Evolutionary conservation across 805 yeast genomes (phyloP).

Genomic region (Diddensiella santjacobensis): DNA sequence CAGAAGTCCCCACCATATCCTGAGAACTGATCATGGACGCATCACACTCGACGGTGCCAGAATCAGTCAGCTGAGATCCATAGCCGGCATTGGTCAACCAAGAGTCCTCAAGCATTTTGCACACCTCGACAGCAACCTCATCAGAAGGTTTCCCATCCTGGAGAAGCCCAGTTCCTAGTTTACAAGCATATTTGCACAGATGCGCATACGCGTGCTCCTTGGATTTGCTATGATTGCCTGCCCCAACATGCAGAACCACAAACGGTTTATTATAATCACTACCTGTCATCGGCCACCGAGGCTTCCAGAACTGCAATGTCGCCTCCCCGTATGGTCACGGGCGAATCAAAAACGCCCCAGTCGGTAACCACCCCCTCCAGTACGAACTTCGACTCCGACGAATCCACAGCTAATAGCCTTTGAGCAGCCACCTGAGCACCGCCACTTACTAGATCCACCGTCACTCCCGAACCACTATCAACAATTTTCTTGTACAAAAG

Average conservation of each 20-base stretch:
- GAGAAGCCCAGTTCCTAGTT: constrained; percentile 24
- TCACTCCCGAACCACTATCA: not conserved
- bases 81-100: constrained; percentile 38
- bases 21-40: constrained; percentile 34
- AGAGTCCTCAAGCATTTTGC: constrained; percentile 34
- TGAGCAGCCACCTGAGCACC: constrained; percentile 13
- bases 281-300: not conserved
- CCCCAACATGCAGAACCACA: constrained; percentile 33
- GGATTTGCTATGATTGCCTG: constrained; percentile 29
- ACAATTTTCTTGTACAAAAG: constrained; percentile 12
- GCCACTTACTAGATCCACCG: constrained; percentile 10
- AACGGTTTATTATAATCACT: constrained; percentile 13
- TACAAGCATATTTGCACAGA: constrained; percentile 21
- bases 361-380: constrained; percentile 19
- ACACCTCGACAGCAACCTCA: constrained; percentile 26
- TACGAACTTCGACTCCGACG: constrained; percentile 21
- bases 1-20: constrained; percentile 27
- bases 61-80: constrained; percentile 36
- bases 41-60: constrained; percentile 39
- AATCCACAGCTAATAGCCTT: constrained; percentile 22
- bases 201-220: constrained; percentile 13
- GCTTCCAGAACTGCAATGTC: constrained; percentile 20
- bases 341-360: constrained; percentile 19
- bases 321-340: constrained; percentile 18
- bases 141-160: constrained; percentile 14